A percentile compares a stretch with the other conserved stretches of the same genome.
Conservation (phyloP, 345 rosid species). For the Bruguiera sexangula region DNA sequence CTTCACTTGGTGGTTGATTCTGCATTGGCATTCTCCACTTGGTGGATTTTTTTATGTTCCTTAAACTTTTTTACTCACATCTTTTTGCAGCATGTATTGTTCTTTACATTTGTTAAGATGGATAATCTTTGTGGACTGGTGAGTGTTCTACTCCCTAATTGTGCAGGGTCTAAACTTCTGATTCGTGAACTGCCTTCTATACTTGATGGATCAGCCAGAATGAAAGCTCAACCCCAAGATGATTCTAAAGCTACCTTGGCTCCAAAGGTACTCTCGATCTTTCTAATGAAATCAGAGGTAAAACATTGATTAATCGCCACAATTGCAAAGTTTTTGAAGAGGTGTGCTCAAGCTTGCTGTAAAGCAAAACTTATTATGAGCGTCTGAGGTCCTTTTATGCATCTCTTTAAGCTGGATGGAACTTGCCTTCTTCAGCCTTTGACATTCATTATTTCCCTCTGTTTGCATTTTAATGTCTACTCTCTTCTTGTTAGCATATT, state of each 20-base stretch:
- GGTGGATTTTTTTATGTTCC: neutral
- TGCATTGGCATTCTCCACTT: too few species aligned
- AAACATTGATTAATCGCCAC: neutral
- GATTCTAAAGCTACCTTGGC: conserved; percentile 82
- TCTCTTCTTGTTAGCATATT: too few species aligned
- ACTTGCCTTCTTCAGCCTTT: too few species aligned
- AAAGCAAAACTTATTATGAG: too few species aligned
- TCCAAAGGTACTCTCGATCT: conserved; percentile 55
- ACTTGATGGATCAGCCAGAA: conserved; percentile 69
- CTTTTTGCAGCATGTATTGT: neutral
- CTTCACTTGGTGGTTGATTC: too few species aligned
- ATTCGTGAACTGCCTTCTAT: conserved; percentile 67
- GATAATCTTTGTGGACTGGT: neutral
- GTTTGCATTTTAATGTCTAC: too few species aligned
- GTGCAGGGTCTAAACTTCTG: conserved; percentile 80
- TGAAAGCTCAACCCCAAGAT: conserved; percentile 79
- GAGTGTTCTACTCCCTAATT: conserved; percentile 6
- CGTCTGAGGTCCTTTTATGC: too few species aligned
- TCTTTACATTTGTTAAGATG: neutral
- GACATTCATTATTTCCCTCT: too few species aligned
- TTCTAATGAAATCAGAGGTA: neutral
- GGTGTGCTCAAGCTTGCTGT: too few species aligned
- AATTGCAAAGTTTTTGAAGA: neutral
- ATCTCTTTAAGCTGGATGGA: too few species aligned
- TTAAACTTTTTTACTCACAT: neutral